phyloP scores from a whole-genome alignment of 306 rosid genomes.

The Pyrus bretschneideri region DNA sequence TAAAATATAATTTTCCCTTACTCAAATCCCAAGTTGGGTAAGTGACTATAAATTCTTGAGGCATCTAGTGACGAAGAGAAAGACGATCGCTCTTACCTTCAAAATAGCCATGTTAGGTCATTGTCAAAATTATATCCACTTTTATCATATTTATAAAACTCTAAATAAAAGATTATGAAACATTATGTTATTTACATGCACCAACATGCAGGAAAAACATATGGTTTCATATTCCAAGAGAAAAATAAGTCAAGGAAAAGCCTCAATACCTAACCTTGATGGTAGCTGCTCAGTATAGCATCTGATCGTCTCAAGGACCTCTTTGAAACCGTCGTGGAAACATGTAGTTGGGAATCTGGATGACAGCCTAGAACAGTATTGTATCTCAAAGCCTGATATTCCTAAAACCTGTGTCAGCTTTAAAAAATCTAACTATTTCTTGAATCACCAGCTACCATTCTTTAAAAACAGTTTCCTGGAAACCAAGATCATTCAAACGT shows the following conservation, averaged over 20 bases:
- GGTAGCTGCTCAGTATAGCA: constrained; percentile 79
- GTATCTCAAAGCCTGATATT: constrained; percentile 80
- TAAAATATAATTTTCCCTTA: too few relatives aligned
- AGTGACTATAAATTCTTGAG: too few relatives aligned
- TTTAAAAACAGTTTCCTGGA: constrained; percentile 74
- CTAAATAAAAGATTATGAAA: too few relatives aligned
- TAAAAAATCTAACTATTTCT: constrained; percentile 76
- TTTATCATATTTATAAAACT: too few relatives aligned
- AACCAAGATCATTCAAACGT: constrained; percentile 25
- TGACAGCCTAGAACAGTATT: constrained; percentile 71
- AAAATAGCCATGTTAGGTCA: too few relatives aligned
- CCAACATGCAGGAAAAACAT: too few relatives aligned
- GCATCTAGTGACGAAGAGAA: too few relatives aligned
- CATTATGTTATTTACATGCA: too few relatives aligned
- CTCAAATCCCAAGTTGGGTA: too few relatives aligned
- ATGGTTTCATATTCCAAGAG: neutral
- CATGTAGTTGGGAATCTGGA: constrained; percentile 55
- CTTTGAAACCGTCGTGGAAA: constrained; percentile 35
- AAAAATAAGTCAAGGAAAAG: neutral
- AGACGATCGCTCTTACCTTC: too few relatives aligned
- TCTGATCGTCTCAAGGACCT: constrained; percentile 61
- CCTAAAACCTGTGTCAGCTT: constrained; percentile 67
- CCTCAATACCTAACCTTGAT: constrained; percentile 4
- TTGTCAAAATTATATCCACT: too few relatives aligned
- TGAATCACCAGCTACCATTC: constrained; percentile 94